phyloP scores from a whole-genome alignment of 805 yeast species.

The Starmerella lactis-condensi region DNA sequence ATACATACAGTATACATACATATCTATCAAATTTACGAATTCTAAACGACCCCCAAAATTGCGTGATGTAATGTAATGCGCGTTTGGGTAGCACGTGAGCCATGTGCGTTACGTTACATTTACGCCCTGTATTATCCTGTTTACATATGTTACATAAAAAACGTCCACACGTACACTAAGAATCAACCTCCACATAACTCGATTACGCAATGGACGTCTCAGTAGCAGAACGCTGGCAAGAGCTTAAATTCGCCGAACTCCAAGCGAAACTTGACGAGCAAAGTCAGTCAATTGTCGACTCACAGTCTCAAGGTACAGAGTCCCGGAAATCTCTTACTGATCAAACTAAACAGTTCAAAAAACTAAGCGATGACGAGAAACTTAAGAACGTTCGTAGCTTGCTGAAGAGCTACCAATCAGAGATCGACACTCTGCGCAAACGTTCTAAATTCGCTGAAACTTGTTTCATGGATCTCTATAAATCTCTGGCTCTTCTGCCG shows the following conservation, averaged over 20 bases:
- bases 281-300: constrained; percentile 51
- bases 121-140: no score
- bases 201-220: no score
- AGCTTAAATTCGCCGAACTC: constrained; percentile 47
- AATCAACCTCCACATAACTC: no score
- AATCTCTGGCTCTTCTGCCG: constrained; percentile 71
- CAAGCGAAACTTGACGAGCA: constrained; percentile 60
- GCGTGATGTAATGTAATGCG: no score
- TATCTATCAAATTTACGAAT: no score
- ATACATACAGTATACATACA: no score
- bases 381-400: constrained; percentile 46
- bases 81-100: no score
- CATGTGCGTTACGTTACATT: no score
- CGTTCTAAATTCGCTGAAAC: constrained; percentile 59
- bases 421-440: constrained; percentile 64
- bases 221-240: constrained; percentile 45
- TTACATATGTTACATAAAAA: no score
- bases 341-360: constrained; percentile 72
- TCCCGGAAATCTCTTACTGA: constrained; percentile 62
- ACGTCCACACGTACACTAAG: no score
- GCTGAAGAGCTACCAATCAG: constrained; percentile 63
- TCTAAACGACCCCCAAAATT: no score
- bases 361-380: constrained; percentile 48
- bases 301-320: constrained; percentile 47
- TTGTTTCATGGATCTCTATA: constrained; percentile 54